phyloP scores from a whole-genome alignment of 352 stramenopile species.

The Pythium graminicola region DNA sequence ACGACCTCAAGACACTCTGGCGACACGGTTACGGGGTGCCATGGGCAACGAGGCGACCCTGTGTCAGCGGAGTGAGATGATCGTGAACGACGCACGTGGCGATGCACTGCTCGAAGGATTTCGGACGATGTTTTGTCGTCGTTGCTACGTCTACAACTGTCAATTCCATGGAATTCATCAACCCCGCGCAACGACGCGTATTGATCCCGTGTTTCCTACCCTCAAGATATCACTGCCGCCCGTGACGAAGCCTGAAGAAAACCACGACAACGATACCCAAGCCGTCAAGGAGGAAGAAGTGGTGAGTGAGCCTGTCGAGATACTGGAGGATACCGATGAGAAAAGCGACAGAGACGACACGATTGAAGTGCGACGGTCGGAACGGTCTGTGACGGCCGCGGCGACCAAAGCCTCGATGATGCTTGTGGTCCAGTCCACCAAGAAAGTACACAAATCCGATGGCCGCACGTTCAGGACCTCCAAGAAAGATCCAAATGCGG shows the following conservation, averaged over 20 bases:
- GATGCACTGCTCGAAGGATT: constrained; percentile 32
- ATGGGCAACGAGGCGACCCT: neutral
- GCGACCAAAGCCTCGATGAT: constrained; percentile 17
- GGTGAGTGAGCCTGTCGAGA: neutral
- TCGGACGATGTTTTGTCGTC: constrained; percentile 60
- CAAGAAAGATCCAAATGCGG: constrained; percentile 25
- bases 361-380: constrained; percentile 12
- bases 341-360: neutral
- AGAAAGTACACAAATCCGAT: neutral
- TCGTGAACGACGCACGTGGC: neutral
- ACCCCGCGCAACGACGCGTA: constrained; percentile 33
- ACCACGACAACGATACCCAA: neutral
- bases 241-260: constrained; percentile 11
- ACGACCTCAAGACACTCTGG: neutral
- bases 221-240: constrained; percentile 43
- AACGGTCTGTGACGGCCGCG: constrained; percentile 12
- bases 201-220: constrained; percentile 47
- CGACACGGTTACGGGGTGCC: neutral
- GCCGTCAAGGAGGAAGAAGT: constrained; percentile 10
- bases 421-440: constrained; percentile 4
- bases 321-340: neutral
- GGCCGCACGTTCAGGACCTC: neutral
- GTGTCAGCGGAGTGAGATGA: neutral
- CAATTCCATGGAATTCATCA: constrained; percentile 57
- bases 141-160: constrained; percentile 74